Evolutionary conservation across 106 monocot genomes (phyloP).

Genomic region (Dendrobium catenatum): DNA sequence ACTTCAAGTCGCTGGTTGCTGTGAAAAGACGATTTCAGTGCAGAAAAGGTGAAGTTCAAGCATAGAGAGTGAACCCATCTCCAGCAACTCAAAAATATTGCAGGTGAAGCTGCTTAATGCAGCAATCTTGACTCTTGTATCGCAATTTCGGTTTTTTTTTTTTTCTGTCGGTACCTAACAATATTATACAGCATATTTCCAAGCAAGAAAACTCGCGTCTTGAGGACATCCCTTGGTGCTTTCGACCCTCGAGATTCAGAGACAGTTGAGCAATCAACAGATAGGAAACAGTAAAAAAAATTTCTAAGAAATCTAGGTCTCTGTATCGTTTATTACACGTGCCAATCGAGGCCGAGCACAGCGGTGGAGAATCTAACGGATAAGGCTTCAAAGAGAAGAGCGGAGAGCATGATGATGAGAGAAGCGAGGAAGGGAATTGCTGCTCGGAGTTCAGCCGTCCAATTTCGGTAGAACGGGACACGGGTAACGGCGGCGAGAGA

Average conservation of each 20-base stretch:
- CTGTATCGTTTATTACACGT: slow-evolving; percentile 30
- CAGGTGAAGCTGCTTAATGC: background rate
- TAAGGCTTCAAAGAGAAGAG: slow-evolving; percentile 55
- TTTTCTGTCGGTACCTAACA: background rate
- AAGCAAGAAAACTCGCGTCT: background rate
- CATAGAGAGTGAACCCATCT: background rate
- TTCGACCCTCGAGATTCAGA: background rate
- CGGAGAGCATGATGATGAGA: slow-evolving; percentile 71
- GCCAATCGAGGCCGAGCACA: slow-evolving; percentile 92
- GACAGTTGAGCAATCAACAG: background rate
- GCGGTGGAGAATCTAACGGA: slow-evolving; percentile 88
- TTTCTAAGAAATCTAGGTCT: background rate
- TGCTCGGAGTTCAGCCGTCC: slow-evolving; percentile 40
- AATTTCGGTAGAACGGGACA: slow-evolving; percentile 46
- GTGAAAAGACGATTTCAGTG: background rate
- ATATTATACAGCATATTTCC: background rate
- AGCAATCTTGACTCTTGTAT: background rate
- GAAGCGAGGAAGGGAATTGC: slow-evolving; percentile 72
- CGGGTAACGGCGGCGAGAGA: slow-evolving; percentile 32
- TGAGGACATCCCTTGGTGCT: background rate
- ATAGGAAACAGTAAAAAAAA: background rate
- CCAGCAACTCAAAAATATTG: background rate
- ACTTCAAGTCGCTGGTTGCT: background rate
- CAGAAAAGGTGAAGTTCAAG: background rate
- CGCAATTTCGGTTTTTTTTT: background rate